phyloP scores from a whole-genome alignment of 2,329 filamentous ascomycete genomes.

The Beauveria caledonica region DNA sequence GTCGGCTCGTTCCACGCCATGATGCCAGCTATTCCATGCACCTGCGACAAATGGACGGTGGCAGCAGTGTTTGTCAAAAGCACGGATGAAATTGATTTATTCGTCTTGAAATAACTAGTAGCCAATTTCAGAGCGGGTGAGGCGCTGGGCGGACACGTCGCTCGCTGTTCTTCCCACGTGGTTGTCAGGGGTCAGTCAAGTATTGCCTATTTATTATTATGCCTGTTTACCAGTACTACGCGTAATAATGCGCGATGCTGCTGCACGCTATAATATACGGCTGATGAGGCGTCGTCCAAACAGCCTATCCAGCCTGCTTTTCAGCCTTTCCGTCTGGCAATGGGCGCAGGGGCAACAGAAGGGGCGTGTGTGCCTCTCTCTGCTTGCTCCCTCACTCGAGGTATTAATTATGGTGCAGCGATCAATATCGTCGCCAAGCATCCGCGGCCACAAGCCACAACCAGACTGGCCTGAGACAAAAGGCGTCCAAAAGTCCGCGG shows the following conservation, averaged over 20 bases:
- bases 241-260: neutral
- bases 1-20: too few relatives aligned
- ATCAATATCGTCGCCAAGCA: too few relatives aligned
- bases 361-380: neutral
- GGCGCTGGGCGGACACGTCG: neutral
- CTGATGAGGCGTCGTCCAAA: slow-evolving; percentile 4
- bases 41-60: too few relatives aligned
- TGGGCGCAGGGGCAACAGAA: slow-evolving; percentile 3
- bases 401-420: too few relatives aligned
- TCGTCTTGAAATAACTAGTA: neutral
- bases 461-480: too few relatives aligned
- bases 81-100: too few relatives aligned
- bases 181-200: neutral
- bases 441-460: too few relatives aligned
- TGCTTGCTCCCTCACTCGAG: too few relatives aligned
- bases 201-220: neutral
- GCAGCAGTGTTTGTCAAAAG: too few relatives aligned
- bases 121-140: neutral
- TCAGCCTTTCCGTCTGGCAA: neutral
- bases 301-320: neutral
- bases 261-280: neutral
- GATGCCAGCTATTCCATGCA: too few relatives aligned
- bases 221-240: neutral
- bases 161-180: slow-evolving; percentile 3
- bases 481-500: too few relatives aligned